Conservation (phyloP, 2,329 filamentous ascomycete genomes). For the Plenodomus lindquistii region DNA sequence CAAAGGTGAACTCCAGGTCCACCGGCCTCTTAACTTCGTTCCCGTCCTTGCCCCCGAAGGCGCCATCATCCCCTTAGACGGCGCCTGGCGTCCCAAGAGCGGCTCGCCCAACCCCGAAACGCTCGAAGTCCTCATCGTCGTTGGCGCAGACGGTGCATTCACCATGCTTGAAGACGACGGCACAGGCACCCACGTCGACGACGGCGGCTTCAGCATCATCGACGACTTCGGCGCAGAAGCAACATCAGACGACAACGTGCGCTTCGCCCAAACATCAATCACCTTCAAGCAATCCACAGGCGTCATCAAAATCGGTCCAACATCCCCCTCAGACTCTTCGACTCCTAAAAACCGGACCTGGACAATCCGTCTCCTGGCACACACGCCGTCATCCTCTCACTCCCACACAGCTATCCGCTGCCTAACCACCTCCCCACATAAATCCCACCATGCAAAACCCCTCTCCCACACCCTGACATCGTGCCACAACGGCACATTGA, state of each 20-base stretch:
- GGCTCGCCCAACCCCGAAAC: slow-evolving; percentile 53
- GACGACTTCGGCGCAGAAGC: slow-evolving; percentile 47
- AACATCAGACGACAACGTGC: slow-evolving; percentile 28
- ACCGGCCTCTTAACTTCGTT: slow-evolving; percentile 54
- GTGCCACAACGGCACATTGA: slow-evolving; percentile 31
- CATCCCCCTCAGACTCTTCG: slow-evolving; percentile 24
- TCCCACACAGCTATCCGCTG: slow-evolving; percentile 25
- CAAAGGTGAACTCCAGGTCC: slow-evolving; percentile 56
- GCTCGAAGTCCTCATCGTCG: slow-evolving; percentile 55
- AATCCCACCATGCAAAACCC: slow-evolving; percentile 31
- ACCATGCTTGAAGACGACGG: slow-evolving; percentile 55
- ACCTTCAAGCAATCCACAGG: slow-evolving; percentile 45
- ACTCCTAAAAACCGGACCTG: slow-evolving; percentile 37
- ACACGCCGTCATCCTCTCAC: slow-evolving; percentile 17
- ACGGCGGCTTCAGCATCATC: slow-evolving; percentile 42
- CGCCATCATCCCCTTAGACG: slow-evolving; percentile 62
- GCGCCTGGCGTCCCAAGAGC: slow-evolving; percentile 47
- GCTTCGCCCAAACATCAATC: slow-evolving; percentile 40
- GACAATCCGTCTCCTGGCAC: slow-evolving; percentile 38
- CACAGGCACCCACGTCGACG: slow-evolving; percentile 39
- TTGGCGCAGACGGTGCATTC: slow-evolving; percentile 54
- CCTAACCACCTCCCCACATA: slow-evolving; percentile 22
- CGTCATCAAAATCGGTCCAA: slow-evolving; percentile 40
- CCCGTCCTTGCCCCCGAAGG: slow-evolving; percentile 62
- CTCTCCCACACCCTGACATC: slow-evolving; percentile 16